Conservation (phyloP, 208 protist genomes). For the Porcisia deanei region DNA sequence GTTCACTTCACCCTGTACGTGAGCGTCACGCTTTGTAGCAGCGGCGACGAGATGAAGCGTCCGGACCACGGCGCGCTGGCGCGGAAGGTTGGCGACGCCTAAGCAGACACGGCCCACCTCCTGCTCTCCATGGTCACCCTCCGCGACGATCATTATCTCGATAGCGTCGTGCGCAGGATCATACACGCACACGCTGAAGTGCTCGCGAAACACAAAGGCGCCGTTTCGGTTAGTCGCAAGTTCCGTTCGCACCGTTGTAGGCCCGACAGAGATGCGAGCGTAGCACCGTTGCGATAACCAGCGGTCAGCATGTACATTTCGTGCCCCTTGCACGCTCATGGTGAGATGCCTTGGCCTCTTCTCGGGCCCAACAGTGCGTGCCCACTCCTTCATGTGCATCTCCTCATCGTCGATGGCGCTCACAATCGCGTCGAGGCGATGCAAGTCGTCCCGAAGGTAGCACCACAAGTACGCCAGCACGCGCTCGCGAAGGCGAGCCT, state of each 20-base stretch:
- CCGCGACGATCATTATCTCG: slow-evolving; percentile 57
- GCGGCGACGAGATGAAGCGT: slow-evolving; percentile 51
- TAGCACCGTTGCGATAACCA: slow-evolving; percentile 26
- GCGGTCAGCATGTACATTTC: slow-evolving; percentile 17
- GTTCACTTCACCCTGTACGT: slow-evolving; percentile 40
- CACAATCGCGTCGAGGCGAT: slow-evolving; percentile 74
- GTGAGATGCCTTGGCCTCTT: slow-evolving; percentile 29
- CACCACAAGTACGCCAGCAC: slow-evolving; percentile 76
- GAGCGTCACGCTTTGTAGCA: slow-evolving; percentile 44
- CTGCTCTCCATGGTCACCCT: slow-evolving; percentile 37
- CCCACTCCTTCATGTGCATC: slow-evolving; percentile 55
- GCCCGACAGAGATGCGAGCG: slow-evolving; percentile 51
- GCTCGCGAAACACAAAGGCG: slow-evolving; percentile 40
- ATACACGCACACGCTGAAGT: slow-evolving; percentile 46
- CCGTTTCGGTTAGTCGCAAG: slow-evolving; percentile 29
- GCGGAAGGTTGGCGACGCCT: slow-evolving; percentile 41
- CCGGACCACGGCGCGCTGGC: slow-evolving; percentile 23
- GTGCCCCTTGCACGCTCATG: slow-evolving; percentile 38
- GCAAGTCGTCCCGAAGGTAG: slow-evolving; percentile 79
- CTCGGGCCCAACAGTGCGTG: slow-evolving; percentile 64
- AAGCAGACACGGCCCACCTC: slow-evolving; percentile 67
- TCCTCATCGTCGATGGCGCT: slow-evolving; percentile 56
- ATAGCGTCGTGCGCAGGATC: slow-evolving; percentile 44
- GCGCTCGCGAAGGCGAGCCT: slow-evolving; percentile 53
- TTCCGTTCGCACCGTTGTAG: slow-evolving; percentile 38